These are phyloP conservation scores for Mucor saturninus DNA, from an alignment of 371 early-diverging fungal species.

Conservation along the genomic window DNA sequence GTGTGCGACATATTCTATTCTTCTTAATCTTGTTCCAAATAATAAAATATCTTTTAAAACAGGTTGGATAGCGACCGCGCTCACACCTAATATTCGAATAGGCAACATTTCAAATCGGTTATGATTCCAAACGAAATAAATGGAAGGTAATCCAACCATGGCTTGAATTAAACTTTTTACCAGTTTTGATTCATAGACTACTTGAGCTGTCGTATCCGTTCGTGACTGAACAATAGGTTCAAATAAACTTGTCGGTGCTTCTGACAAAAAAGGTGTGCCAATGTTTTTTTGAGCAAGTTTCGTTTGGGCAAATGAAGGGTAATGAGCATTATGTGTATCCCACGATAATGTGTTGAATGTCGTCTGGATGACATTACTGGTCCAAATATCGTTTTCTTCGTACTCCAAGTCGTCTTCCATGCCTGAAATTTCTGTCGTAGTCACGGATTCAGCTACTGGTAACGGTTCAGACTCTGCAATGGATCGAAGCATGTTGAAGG, in stretches of 20 bases:
- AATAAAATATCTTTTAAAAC: conserved; percentile 35
- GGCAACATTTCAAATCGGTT: conserved; percentile 8
- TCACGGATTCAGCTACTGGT: neutral
- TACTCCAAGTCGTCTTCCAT: conserved; percentile 6
- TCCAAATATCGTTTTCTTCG: conserved; percentile 22
- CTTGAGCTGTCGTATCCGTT: neutral
- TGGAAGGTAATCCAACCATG: conserved; percentile 36
- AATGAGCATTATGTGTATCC: conserved; percentile 21
- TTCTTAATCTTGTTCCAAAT: conserved; percentile 42
- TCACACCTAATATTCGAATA: conserved; percentile 51
- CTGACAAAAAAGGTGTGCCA: conserved; percentile 50
- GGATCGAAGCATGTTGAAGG: conserved; percentile 17
- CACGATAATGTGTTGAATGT: conserved; percentile 21
- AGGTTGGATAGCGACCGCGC: conserved; percentile 28
- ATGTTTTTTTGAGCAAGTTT: conserved; percentile 17
- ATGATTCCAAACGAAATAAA: conserved; percentile 38
- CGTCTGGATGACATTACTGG: neutral
- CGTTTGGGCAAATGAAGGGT: conserved; percentile 17
- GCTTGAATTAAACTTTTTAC: conserved; percentile 29
- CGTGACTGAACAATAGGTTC: conserved; percentile 37
- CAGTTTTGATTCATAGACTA: conserved; percentile 25
- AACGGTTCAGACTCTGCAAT: neutral
- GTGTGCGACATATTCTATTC: conserved; percentile 34
- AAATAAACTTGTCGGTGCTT: conserved; percentile 33
- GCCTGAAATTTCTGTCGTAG: neutral